Percentiles rank a stretch among this genome's conserved stretches.
Conservation (phyloP, 2,329 filamentous ascomycete genomes). For the Alternaria conjuncta region DNA sequence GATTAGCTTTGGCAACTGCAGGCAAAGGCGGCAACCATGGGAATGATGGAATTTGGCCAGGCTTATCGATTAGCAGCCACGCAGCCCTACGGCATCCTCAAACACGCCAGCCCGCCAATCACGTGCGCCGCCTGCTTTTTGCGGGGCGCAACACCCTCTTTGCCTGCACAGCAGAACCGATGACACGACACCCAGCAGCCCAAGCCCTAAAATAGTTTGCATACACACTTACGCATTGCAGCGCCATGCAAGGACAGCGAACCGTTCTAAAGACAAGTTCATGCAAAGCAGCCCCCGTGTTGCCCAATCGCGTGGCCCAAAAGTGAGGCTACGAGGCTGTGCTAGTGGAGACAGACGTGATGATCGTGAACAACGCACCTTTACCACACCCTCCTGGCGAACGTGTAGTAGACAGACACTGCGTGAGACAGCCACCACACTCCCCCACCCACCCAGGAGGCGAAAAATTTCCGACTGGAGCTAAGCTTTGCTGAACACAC, state of each 20-base stretch:
- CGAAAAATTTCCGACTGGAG: neutral
- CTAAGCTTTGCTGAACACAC: neutral
- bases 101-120: neutral
- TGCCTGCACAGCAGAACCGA: slow-evolving; percentile 16
- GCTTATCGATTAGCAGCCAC: slow-evolving; percentile 1
- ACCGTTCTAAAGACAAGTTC: slow-evolving; percentile 28
- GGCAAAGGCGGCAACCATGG: neutral
- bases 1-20: neutral
- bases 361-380: slow-evolving; percentile 26
- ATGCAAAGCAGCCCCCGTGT: slow-evolving; percentile 21
- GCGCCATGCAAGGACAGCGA: slow-evolving; percentile 20
- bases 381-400: slow-evolving; percentile 25
- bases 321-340: slow-evolving; percentile 28
- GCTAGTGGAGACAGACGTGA: slow-evolving; percentile 1
- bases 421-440: neutral
- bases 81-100: neutral
- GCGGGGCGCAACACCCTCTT: slow-evolving; percentile 18
- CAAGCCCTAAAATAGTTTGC: slow-evolving; percentile 14
- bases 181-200: slow-evolving; percentile 11
- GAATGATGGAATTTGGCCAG: neutral
- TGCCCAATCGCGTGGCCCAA: slow-evolving; percentile 8
- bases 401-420: neutral
- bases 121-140: slow-evolving; percentile 10
- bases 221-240: neutral
- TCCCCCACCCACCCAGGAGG: neutral